Conservation (phyloP, 352 stramenopile genomes). For the Albugo laibachii region DNA sequence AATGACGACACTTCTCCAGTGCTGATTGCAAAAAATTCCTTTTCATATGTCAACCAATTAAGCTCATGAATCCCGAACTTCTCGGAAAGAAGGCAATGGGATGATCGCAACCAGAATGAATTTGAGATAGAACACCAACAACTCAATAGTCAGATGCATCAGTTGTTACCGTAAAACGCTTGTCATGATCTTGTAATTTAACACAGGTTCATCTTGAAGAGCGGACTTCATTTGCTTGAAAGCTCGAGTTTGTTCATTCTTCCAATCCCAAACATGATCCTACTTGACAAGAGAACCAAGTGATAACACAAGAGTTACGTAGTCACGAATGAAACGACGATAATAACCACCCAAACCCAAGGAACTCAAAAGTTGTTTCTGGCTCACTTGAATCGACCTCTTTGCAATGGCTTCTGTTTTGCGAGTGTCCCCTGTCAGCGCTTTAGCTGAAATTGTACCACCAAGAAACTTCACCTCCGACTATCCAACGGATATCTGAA, state of each 20-base stretch:
- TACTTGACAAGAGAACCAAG: slow-evolving; percentile 12
- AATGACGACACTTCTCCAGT: slow-evolving; percentile 5
- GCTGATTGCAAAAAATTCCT: slow-evolving; percentile 8
- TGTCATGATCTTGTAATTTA: slow-evolving; percentile 10
- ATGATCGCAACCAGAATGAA: slow-evolving; percentile 4
- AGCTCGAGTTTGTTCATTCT: slow-evolving; percentile 1
- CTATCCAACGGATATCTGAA: not conserved
- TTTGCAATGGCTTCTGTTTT: not conserved
- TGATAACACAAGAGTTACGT: slow-evolving; percentile 7
- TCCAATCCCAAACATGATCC: slow-evolving; percentile 5
- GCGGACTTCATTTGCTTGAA: slow-evolving; percentile 9
- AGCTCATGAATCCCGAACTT: slow-evolving; percentile 3
- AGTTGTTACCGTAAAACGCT: slow-evolving; percentile 13
- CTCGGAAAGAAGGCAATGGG: slow-evolving; percentile 13
- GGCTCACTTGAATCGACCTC: not conserved
- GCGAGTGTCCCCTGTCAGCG: not conserved
- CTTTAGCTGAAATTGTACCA: not conserved
- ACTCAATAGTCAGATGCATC: slow-evolving; percentile 10
- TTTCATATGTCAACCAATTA: slow-evolving; percentile 8
- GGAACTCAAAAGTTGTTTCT: not conserved
- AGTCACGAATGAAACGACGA: slow-evolving; percentile 4
- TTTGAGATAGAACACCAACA: slow-evolving; percentile 1
- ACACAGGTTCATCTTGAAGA: slow-evolving; percentile 11
- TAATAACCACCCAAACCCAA: not conserved
- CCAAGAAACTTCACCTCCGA: not conserved